These are phyloP conservation scores for Kodamaea neixiangensis DNA, from an alignment of 805 yeast genomes.

Conservation along the genomic window DNA sequence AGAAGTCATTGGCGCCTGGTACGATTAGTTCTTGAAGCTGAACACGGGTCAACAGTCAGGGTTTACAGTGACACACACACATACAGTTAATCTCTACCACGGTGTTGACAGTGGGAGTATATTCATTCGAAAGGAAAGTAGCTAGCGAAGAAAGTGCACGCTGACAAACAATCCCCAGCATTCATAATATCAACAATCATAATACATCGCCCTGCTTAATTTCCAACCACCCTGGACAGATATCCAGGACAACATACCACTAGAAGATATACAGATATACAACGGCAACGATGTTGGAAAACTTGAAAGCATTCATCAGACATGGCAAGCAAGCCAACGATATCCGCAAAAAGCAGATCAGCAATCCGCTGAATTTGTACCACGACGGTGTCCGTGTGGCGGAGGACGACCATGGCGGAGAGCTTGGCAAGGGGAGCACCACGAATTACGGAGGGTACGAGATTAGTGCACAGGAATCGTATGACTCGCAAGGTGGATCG, in stretches of 20 bases:
- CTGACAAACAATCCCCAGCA: too few species aligned
- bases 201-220: too few species aligned
- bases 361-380: slow-evolving; percentile 9
- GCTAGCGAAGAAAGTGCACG: too few species aligned
- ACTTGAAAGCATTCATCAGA: slow-evolving; percentile 60
- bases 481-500: slow-evolving; percentile 2
- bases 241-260: too few species aligned
- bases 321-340: slow-evolving; percentile 63
- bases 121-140: too few species aligned
- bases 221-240: too few species aligned
- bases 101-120: too few species aligned
- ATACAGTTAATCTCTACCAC: too few species aligned
- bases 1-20: not conserved
- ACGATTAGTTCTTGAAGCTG: not conserved
- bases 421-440: not conserved
- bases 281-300: slow-evolving; percentile 32
- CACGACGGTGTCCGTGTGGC: not conserved
- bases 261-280: not conserved
- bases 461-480: slow-evolving; percentile 1
- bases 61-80: too few species aligned
- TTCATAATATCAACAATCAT: too few species aligned
- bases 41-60: too few species aligned
- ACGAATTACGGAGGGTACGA: not conserved
- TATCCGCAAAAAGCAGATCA: slow-evolving; percentile 15
- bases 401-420: not conserved